Conservation (phyloP, 2,329 filamentous ascomycete genomes). For the Phaeosphaeriaceae sp. region DNA sequence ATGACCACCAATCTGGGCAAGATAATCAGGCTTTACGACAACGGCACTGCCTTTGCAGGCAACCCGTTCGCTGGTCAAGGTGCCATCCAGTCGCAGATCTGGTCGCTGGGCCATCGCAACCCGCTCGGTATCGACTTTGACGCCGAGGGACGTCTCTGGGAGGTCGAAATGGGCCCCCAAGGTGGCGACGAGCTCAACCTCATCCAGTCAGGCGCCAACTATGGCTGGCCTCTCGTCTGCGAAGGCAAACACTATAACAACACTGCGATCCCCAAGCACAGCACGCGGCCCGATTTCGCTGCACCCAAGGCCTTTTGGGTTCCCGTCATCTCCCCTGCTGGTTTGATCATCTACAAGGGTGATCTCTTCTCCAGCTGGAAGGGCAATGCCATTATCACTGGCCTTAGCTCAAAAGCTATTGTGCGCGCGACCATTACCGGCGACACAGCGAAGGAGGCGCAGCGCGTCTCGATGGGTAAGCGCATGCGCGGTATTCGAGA, state of each 20-base stretch:
- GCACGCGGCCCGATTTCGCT: slow-evolving; percentile 18
- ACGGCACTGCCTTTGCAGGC: slow-evolving; percentile 24
- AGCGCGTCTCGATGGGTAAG: slow-evolving; percentile 26
- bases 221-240: slow-evolving; percentile 23
- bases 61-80: slow-evolving; percentile 23
- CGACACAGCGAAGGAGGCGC: slow-evolving; percentile 22
- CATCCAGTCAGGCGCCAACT: slow-evolving; percentile 19
- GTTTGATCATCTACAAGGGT: slow-evolving; percentile 27
- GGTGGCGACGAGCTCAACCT: slow-evolving; percentile 27
- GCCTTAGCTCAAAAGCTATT: slow-evolving; percentile 16
- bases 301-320: slow-evolving; percentile 23
- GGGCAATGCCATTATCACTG: slow-evolving; percentile 25
- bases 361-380: slow-evolving; percentile 23
- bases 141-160: slow-evolving; percentile 24
- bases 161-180: slow-evolving; percentile 25
- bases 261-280: slow-evolving; percentile 18
- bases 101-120: slow-evolving; percentile 25
- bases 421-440: slow-evolving; percentile 22
- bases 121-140: slow-evolving; percentile 25
- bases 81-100: slow-evolving; percentile 21
- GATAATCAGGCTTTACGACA: slow-evolving; percentile 24
- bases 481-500: slow-evolving; percentile 25
- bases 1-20: slow-evolving; percentile 25
- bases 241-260: slow-evolving; percentile 21
- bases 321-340: slow-evolving; percentile 22